Percentiles rank a stretch among this genome's conserved stretches.
phyloP scores from a whole-genome alignment of 345 rosid species.

The Eucalyptus victrix region DNA sequence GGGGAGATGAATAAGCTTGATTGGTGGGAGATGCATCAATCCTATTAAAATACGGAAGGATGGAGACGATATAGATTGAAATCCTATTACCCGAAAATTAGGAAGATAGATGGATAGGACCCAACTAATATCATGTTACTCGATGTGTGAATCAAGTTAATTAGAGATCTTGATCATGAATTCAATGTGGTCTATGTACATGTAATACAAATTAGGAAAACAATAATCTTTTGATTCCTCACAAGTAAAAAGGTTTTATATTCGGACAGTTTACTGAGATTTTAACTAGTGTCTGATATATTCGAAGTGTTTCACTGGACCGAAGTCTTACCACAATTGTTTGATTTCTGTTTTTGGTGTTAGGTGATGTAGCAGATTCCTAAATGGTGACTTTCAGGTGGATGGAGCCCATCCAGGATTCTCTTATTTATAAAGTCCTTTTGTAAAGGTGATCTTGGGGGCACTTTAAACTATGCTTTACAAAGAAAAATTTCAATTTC shows the following conservation, averaged over 20 bases:
- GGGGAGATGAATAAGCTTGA: background rate
- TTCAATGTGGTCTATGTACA: background rate
- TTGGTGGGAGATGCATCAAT: background rate
- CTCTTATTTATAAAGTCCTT: background rate
- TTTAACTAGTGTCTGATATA: background rate
- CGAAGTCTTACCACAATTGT: background rate
- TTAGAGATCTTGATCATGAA: background rate
- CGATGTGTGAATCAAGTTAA: background rate
- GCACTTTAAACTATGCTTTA: background rate
- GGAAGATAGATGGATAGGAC: background rate
- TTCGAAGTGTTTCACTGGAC: background rate
- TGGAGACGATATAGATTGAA: background rate
- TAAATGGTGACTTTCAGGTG: background rate
- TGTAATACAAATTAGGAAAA: background rate
- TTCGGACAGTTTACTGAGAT: background rate
- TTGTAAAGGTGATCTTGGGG: background rate
- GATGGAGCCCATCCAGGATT: background rate
- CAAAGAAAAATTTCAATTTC: background rate
- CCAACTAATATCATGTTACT: background rate
- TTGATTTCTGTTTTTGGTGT: background rate
- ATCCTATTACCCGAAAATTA: background rate
- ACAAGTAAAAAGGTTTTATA: background rate
- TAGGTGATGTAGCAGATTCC: background rate
- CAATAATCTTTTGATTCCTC: background rate
- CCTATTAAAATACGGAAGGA: background rate